A percentile compares a stretch with the other conserved stretches of the same genome.
These are phyloP conservation scores for Penicillium cosmopolitanum DNA, from an alignment of 495 filamentous ascomycete genomes.

Conservation along the genomic window DNA sequence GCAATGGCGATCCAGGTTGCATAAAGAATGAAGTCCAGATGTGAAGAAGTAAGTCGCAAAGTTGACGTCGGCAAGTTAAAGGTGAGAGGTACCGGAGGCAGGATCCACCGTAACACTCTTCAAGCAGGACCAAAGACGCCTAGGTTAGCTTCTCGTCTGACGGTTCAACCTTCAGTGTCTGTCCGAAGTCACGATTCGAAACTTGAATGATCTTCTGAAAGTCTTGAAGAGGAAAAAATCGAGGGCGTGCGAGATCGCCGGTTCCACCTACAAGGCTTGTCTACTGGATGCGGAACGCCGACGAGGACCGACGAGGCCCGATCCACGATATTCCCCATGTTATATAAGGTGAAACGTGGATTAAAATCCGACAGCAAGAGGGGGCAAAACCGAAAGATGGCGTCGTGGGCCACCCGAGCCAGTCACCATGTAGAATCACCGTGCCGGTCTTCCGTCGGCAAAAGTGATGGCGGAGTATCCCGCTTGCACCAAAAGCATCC, in stretches of 20 bases:
- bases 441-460: conserved; percentile 34
- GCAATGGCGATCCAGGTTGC: neutral
- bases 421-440: conserved; percentile 20
- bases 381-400: neutral
- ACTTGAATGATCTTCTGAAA: neutral
- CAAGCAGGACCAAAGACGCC: neutral
- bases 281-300: conserved; percentile 19
- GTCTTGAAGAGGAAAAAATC: neutral
- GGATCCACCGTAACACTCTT: neutral
- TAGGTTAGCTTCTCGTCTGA: no score
- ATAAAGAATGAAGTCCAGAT: neutral
- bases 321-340: conserved; percentile 4
- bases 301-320: conserved; percentile 28
- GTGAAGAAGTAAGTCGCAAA: neutral
- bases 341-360: conserved; percentile 14
- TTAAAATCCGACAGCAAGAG: conserved; percentile 17
- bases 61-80: neutral
- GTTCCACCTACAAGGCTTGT: conserved; percentile 11
- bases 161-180: no score
- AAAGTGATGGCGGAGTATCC: conserved; percentile 13
- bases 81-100: no score
- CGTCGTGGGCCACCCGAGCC: conserved; percentile 18
- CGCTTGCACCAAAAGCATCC: conserved; percentile 1
- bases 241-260: conserved; percentile 4
- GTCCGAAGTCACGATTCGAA: neutral